Evolutionary conservation across 768 basidiomycete species (phyloP), one percentile per base, ranked within the genome.

Genomic region (Rickenella mellea): DNA sequence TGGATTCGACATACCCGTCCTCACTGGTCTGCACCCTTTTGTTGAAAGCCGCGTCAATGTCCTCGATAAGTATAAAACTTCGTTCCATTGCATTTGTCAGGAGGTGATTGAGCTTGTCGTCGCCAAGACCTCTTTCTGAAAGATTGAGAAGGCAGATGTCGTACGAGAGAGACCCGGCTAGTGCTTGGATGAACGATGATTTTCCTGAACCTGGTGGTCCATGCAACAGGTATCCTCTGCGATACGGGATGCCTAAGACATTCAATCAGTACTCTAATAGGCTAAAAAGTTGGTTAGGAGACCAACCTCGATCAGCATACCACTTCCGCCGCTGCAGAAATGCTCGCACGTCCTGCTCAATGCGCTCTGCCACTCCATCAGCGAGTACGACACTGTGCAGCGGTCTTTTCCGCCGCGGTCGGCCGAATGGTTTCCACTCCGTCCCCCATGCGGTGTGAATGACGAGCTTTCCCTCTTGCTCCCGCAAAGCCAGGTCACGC

Each of bases 121-220:
- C 96, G 28, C 89, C 85, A 22, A 98, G 72, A 2, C 96, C 96
- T 43, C 96, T 78, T 63, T 98, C 92, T 19, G 93, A 92, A 29
- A 99, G 76, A 60, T 98, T 98, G 27, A 99, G 69, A 26, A 99
- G 65, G 56, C 92, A 97, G 41, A 99, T 96, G 60, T 98, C 93
- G 66, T 97, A 98, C 25, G 80, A 80, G 25, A 98, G 64, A 9
- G 81, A 76, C 6, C 93, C 96, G 8, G 96, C 96, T 24, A 98
- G 71, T 10, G 96, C 92, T 64, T 98, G 94, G 51, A 98, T 98
- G 66, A 89, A 99, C 5, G 96, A 99, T 1, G 94, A 93, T 58
- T 99, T 99, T 38, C 96, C 96, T 1, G 92, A 96, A 12, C 96
- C 96, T 6, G 96, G 96, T 17, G 96, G 96, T 9, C 96, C 96